These are phyloP conservation scores for Fusarium dimerum DNA, from an alignment of 2,329 filamentous ascomycete species.

Conservation along the genomic window DNA sequence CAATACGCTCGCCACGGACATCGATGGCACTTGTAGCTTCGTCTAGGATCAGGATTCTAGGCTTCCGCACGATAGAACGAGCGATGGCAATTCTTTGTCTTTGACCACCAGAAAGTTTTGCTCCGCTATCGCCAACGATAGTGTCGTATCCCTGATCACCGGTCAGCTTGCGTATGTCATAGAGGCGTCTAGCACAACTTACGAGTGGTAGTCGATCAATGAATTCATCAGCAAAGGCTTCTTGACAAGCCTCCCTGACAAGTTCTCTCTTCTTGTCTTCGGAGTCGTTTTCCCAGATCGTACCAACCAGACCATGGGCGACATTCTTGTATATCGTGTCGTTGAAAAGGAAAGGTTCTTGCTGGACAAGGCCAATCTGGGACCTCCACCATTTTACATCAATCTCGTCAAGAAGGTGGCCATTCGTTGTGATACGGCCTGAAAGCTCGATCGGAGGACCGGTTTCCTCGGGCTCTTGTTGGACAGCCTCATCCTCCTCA, in stretches of 20 bases:
- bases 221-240: constrained; percentile 71
- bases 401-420: constrained; percentile 55
- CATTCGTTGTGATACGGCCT: constrained; percentile 52
- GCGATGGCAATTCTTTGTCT: constrained; percentile 82
- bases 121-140: constrained; percentile 73
- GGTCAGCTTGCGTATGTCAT: constrained; percentile 9
- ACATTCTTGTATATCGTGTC: constrained; percentile 66
- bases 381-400: constrained; percentile 65
- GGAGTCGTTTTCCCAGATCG: constrained; percentile 52
- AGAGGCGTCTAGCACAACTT: constrained; percentile 19
- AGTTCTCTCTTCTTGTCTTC: constrained; percentile 59
- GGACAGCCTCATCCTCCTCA: constrained; percentile 28
- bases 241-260: constrained; percentile 64
- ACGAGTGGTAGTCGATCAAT: constrained; percentile 62
- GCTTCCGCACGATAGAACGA: constrained; percentile 70
- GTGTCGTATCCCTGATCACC: constrained; percentile 65
- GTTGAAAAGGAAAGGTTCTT: constrained; percentile 70
- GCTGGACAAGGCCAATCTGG: constrained; percentile 66
- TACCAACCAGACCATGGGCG: constrained; percentile 56
- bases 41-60: constrained; percentile 72
- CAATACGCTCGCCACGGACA: constrained; percentile 56
- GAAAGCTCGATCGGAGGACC: constrained; percentile 48
- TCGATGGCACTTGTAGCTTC: constrained; percentile 73
- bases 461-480: constrained; percentile 37
- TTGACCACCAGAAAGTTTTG: constrained; percentile 81